These are phyloP conservation scores for Blastobotrys mokoenaii DNA, from an alignment of 805 yeast species.

Conservation along the genomic window DNA sequence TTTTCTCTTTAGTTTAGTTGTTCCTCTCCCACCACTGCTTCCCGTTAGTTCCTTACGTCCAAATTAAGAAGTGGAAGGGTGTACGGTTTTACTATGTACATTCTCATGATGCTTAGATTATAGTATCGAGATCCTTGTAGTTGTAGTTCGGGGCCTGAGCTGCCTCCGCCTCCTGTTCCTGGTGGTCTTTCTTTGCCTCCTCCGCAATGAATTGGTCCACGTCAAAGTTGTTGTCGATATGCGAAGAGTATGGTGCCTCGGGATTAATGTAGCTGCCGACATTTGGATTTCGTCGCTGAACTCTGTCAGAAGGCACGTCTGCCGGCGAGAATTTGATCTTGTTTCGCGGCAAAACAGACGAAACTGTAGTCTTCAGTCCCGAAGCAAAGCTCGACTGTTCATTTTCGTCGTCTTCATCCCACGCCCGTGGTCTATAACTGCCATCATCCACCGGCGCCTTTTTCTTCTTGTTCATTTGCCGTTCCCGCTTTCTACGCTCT, in stretches of 20 bases:
- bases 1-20: no score
- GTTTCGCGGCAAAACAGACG: background rate
- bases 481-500: background rate
- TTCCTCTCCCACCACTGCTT: no score
- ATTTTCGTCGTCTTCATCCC: background rate
- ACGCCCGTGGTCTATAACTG: background rate
- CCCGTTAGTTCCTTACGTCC: no score
- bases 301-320: background rate
- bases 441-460: background rate
- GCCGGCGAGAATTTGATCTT: background rate
- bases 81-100: no score
- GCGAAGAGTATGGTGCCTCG: background rate
- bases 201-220: slow-evolving; percentile 4
- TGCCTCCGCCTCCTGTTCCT: background rate
- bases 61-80: no score
- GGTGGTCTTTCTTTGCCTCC: slow-evolving; percentile 1
- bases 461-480: background rate
- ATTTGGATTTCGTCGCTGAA: background rate
- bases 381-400: background rate
- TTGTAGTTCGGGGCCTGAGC: no score
- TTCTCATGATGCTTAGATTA: no score
- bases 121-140: no score
- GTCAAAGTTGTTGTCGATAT: slow-evolving; percentile 5
- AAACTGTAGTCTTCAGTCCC: no score
- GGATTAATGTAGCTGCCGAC: slow-evolving; percentile 1